These are phyloP conservation scores for Blastomyces silverae DNA, from an alignment of 2,329 filamentous ascomycete genomes.

Conservation along the genomic window DNA sequence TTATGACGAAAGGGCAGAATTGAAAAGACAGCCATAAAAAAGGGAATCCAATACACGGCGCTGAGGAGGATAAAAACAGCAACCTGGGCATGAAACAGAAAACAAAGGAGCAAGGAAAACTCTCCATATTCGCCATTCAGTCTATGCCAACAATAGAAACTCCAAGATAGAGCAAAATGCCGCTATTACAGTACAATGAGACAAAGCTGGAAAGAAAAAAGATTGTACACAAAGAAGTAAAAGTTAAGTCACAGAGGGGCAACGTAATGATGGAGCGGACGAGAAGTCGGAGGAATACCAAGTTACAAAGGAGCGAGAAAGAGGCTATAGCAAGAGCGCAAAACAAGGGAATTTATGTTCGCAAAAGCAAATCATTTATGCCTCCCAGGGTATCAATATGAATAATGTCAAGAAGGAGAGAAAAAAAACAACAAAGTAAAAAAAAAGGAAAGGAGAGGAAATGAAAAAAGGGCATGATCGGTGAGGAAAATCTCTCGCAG, in stretches of 20 bases:
- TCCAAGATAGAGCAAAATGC: background rate
- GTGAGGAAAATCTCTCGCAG: background rate
- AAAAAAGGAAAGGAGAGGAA: background rate
- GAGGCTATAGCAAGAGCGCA: background rate
- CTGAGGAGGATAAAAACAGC: background rate
- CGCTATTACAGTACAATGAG: constrained; percentile 5
- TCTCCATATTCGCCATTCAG: background rate
- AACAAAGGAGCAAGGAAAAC: background rate
- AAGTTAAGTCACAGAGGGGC: constrained; percentile 1
- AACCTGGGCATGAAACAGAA: background rate
- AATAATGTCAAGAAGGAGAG: constrained; percentile 6
- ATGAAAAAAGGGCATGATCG: no score
- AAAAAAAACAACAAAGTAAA: background rate
- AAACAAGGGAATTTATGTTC: background rate
- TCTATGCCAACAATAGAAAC: background rate
- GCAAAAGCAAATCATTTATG: constrained; percentile 9
- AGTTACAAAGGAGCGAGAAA: background rate
- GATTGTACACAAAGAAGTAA: constrained; percentile 6
- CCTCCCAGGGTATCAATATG: constrained; percentile 19
- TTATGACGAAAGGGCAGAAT: background rate
- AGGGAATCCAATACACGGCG: background rate
- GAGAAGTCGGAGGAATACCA: background rate
- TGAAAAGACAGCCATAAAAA: background rate
- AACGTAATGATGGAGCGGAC: background rate
- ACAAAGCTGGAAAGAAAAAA: constrained; percentile 1